phyloP scores from a whole-genome alignment of 768 basidiomycete species.

The Dacryopinax primogenitus region DNA sequence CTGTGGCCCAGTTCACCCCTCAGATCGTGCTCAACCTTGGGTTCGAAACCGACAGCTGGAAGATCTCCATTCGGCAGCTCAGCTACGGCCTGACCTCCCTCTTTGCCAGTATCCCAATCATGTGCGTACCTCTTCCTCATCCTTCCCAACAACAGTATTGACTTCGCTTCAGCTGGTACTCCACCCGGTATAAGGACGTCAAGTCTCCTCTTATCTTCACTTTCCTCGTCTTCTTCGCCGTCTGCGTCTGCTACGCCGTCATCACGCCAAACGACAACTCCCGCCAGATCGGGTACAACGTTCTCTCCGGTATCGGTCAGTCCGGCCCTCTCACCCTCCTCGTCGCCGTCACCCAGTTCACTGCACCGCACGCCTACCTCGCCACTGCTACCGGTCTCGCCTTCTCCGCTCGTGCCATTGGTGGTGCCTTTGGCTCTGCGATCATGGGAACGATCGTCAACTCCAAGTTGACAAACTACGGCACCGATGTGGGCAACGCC shows the following conservation, averaged over 20 bases:
- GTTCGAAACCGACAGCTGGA: conserved; percentile 13
- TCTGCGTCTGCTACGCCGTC: conserved; percentile 12
- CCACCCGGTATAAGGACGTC: conserved; percentile 12
- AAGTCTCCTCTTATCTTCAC: conserved; percentile 12
- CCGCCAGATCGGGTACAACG: conserved; percentile 11
- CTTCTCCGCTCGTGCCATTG: conserved; percentile 15
- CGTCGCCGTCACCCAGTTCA: conserved; percentile 13
- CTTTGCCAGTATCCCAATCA: conserved; percentile 9
- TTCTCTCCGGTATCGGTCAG: conserved; percentile 10
- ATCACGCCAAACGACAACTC: conserved; percentile 9
- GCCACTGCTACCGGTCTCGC: conserved; percentile 13
- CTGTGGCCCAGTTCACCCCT: conserved; percentile 8
- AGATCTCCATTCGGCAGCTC: conserved; percentile 13
- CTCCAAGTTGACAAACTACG: neutral
- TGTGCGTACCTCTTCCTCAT: neutral
- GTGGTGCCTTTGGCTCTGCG: conserved; percentile 13
- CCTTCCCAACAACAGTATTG: neutral
- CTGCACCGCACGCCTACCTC: conserved; percentile 13
- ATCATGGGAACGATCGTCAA: conserved; percentile 10
- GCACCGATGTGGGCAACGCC: neutral
- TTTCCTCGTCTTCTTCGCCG: conserved; percentile 13
- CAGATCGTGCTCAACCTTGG: conserved; percentile 15
- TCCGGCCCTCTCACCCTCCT: conserved; percentile 14
- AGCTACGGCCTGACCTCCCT: neutral
- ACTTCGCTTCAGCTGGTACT: conserved; percentile 3